phyloP scores from a whole-genome alignment of 2,329 filamentous ascomycete genomes.

The Trichoderma citrinoviride region DNA sequence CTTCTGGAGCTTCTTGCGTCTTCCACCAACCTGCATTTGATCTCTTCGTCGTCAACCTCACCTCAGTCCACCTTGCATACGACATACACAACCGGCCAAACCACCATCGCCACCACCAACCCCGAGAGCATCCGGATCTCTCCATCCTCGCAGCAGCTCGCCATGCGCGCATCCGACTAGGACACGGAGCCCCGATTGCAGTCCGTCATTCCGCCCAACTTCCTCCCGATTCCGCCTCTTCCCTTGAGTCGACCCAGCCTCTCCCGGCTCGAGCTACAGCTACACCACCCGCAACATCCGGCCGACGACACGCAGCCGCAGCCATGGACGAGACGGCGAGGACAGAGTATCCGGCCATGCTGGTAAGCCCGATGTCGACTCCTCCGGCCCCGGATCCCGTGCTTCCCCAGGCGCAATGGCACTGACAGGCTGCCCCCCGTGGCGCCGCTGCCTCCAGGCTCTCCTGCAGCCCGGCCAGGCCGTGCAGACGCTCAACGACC shows the following conservation, averaged over 20 bases:
- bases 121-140: not conserved
- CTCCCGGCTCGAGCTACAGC: not conserved
- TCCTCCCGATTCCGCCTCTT: not conserved
- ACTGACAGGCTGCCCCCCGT: slow-evolving; percentile 3
- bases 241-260: not conserved
- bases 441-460: slow-evolving; percentile 51
- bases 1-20: not conserved
- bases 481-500: slow-evolving; percentile 76
- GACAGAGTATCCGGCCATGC: slow-evolving; percentile 88
- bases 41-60: not conserved
- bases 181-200: slow-evolving; percentile 19
- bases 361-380: slow-evolving; percentile 60
- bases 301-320: not conserved
- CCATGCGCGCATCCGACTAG: slow-evolving; percentile 26
- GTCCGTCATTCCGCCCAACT: slow-evolving; percentile 17
- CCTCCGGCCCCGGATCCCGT: not conserved
- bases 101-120: not conserved
- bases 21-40: not conserved
- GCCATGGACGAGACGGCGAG: slow-evolving; percentile 60
- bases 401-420: slow-evolving; percentile 6
- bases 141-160: slow-evolving; percentile 12
- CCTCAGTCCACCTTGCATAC: no score
- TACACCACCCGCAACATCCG: not conserved
- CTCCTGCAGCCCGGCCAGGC: slow-evolving; percentile 79
- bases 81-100: not conserved